A percentile compares a stretch with the other conserved stretches of the same genome.
Evolutionary conservation across 768 basidiomycete genomes (phyloP).

Genomic region (Boletus barrowsii): DNA sequence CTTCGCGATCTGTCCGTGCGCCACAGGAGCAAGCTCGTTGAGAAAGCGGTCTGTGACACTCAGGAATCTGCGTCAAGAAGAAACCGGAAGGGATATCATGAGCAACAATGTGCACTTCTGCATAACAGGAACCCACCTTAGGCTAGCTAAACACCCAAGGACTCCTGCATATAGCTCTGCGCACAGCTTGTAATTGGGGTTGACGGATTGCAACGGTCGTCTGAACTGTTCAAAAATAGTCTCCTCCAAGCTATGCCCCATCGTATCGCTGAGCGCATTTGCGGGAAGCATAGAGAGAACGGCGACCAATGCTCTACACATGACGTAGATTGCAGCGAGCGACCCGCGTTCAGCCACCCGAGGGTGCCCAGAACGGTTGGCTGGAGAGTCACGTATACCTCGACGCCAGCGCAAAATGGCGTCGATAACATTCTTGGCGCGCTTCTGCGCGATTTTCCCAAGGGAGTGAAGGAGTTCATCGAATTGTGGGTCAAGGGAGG

Average conservation of each 20-base stretch:
- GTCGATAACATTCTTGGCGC: constrained; percentile 80
- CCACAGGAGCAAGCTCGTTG: constrained; percentile 70
- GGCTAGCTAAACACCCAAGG: constrained; percentile 78
- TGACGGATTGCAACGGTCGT: constrained; percentile 59
- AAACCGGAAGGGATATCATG: neutral
- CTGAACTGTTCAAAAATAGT: constrained; percentile 85
- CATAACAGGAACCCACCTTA: constrained; percentile 52
- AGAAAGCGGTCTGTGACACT: constrained; percentile 93
- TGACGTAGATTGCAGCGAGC: constrained; percentile 84
- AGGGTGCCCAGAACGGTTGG: constrained; percentile 28
- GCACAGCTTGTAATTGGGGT: constrained; percentile 76
- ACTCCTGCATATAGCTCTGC: constrained; percentile 80
- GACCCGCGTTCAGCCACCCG: constrained; percentile 60
- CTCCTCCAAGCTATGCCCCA: constrained; percentile 82
- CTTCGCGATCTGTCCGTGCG: constrained; percentile 72
- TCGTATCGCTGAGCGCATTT: constrained; percentile 71
- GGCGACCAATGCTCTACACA: constrained; percentile 82
- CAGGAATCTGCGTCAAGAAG: constrained; percentile 56
- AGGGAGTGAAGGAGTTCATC: constrained; percentile 84
- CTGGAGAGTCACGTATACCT: constrained; percentile 63
- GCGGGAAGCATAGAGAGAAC: constrained; percentile 71
- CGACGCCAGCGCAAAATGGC: constrained; percentile 86
- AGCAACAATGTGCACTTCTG: neutral
- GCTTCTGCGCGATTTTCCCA: constrained; percentile 80
- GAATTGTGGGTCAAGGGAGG: constrained; percentile 70